Percentiles rank a stretch among this genome's conserved stretches.
Evolutionary conservation across 441 rosid species (phyloP).

Genomic region (Populus hybrid): DNA sequence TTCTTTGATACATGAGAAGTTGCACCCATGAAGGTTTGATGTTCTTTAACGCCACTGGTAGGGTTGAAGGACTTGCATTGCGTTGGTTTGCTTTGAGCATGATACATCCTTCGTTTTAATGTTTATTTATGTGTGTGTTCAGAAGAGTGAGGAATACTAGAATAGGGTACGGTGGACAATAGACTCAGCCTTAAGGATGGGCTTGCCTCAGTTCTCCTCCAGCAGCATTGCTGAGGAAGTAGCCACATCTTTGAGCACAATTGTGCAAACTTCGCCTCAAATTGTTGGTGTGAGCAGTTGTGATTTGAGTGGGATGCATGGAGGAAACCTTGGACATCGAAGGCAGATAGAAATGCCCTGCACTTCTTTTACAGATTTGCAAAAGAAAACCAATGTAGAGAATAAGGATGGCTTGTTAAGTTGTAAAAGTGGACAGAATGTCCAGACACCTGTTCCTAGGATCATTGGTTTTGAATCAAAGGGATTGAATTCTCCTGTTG

Average conservation of each 20-base stretch:
- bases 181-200: slow-evolving; percentile 27
- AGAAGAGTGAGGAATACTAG: slow-evolving; percentile 6
- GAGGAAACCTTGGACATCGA: slow-evolving; percentile 33
- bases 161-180: slow-evolving; percentile 12
- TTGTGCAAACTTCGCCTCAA: slow-evolving; percentile 32
- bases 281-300: slow-evolving; percentile 26
- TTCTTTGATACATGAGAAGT: neutral
- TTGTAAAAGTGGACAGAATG: slow-evolving; percentile 28
- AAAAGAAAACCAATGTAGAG: slow-evolving; percentile 29
- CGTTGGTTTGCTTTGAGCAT: slow-evolving; percentile 5
- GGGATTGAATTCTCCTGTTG: slow-evolving; percentile 26
- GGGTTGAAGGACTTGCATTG: slow-evolving; percentile 9
- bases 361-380: slow-evolving; percentile 38
- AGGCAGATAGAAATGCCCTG: slow-evolving; percentile 33
- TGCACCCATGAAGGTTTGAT: neutral
- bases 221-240: slow-evolving; percentile 45
- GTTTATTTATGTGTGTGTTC: slow-evolving; percentile 10
- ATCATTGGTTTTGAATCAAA: slow-evolving; percentile 46
- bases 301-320: slow-evolving; percentile 35
- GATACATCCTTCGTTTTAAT: slow-evolving; percentile 10
- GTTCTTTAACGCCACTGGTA: slow-evolving; percentile 3
- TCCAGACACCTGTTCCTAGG: slow-evolving; percentile 38
- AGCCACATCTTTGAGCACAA: slow-evolving; percentile 39
- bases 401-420: slow-evolving; percentile 32
- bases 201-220: slow-evolving; percentile 50